These are phyloP conservation scores for Balansia obtecta DNA, from an alignment of 2,329 filamentous ascomycete species.

Conservation along the genomic window DNA sequence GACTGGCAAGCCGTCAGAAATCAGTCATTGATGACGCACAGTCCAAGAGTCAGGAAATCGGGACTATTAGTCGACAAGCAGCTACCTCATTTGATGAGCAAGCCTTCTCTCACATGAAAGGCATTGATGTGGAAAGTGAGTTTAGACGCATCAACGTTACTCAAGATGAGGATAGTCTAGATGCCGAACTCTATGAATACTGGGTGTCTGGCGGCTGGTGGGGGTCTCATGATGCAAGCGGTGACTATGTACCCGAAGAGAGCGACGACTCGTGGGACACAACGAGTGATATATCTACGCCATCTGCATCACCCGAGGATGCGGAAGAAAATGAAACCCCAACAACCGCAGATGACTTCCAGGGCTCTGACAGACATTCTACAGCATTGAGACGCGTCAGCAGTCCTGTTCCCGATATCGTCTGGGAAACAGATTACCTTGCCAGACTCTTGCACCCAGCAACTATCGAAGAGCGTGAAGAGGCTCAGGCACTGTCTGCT, in stretches of 20 bases:
- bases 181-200: slow-evolving; percentile 67
- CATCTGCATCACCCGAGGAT: slow-evolving; percentile 25
- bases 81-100: slow-evolving; percentile 30
- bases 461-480: slow-evolving; percentile 63
- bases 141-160: slow-evolving; percentile 44
- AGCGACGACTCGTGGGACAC: slow-evolving; percentile 53
- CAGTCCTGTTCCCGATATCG: slow-evolving; percentile 48
- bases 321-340: slow-evolving; percentile 30
- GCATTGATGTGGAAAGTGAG: slow-evolving; percentile 71
- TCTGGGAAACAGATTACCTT: slow-evolving; percentile 55
- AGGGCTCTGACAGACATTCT: slow-evolving; percentile 56
- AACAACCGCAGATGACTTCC: slow-evolving; percentile 38
- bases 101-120: slow-evolving; percentile 44
- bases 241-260: slow-evolving; percentile 54
- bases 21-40: neutral
- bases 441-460: slow-evolving; percentile 72
- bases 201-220: slow-evolving; percentile 78
- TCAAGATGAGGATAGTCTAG: slow-evolving; percentile 52
- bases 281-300: slow-evolving; percentile 64
- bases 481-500: slow-evolving; percentile 69
- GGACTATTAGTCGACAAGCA: neutral
- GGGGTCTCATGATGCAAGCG: slow-evolving; percentile 70
- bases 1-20: slow-evolving; percentile 26
- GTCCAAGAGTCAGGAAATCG: neutral
- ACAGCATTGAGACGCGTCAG: slow-evolving; percentile 34